Percentiles rank a stretch among this genome's conserved stretches.
phyloP scores from a whole-genome alignment of 495 filamentous ascomycete genomes.

The Aspergillus olivimuriae region DNA sequence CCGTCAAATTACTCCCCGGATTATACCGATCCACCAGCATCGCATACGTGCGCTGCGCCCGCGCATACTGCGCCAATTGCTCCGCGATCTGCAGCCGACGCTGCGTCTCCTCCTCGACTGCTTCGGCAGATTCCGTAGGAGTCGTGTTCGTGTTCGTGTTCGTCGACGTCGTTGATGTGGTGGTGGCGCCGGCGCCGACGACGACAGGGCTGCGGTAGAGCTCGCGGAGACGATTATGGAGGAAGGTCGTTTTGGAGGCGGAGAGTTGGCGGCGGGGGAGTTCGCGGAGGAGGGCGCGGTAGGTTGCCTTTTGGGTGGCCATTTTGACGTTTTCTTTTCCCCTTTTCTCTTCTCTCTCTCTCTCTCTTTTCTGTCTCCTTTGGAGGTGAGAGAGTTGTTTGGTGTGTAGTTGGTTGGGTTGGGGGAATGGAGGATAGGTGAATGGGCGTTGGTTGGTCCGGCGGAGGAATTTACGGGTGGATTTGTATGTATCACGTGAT shows the following conservation, averaged over 20 bases:
- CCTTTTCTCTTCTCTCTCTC: too few relatives aligned
- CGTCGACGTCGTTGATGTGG: neutral
- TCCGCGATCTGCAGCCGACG: constrained; percentile 53
- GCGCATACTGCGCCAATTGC: constrained; percentile 72
- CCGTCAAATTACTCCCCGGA: constrained; percentile 74
- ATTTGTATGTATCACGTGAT: too few relatives aligned
- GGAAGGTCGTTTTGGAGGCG: constrained; percentile 49
- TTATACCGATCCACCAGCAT: constrained; percentile 86
- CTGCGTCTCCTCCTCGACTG: constrained; percentile 7
- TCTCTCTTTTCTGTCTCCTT: too few relatives aligned
- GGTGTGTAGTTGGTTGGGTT: neutral
- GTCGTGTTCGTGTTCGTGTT: too few relatives aligned
- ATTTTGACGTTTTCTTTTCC: too few relatives aligned
- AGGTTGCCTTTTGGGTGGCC: constrained; percentile 76
- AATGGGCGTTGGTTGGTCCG: too few relatives aligned
- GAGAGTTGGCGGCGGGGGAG: constrained; percentile 64
- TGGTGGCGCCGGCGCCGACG: neutral
- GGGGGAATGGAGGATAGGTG: too few relatives aligned
- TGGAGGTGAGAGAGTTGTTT: too few relatives aligned
- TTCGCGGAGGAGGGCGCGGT: constrained; percentile 86
- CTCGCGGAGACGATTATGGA: constrained; percentile 54
- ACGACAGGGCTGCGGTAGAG: constrained; percentile 23
- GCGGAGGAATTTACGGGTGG: too few relatives aligned
- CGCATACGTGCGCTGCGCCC: constrained; percentile 75
- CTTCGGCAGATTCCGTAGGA: too few relatives aligned